Evolutionary conservation across 208 protist species (phyloP).

Genomic region (Trichomonas tenax): DNA sequence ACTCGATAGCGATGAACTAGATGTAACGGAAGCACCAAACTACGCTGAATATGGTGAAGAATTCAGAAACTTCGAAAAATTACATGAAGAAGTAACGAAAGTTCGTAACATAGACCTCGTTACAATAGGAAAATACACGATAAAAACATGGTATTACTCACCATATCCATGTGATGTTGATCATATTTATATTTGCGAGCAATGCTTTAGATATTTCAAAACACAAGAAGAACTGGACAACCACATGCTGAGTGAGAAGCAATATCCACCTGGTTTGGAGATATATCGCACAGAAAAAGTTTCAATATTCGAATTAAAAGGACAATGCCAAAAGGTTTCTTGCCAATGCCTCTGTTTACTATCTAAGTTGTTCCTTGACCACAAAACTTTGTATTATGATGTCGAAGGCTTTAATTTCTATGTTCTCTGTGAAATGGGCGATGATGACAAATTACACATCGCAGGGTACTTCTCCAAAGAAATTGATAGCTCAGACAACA

Average conservation of each 20-base stretch:
- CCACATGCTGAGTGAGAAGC: not conserved
- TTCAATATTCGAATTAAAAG: constrained; percentile 72
- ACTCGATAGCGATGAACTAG: not conserved
- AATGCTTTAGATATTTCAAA: not conserved
- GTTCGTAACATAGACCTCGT: not conserved
- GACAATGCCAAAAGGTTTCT: constrained; percentile 24
- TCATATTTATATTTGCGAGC: constrained; percentile 14
- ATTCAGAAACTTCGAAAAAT: not conserved
- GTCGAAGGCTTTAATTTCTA: constrained; percentile 98
- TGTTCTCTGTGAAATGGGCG: constrained; percentile 67
- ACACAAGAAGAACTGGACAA: not conserved
- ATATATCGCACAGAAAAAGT: constrained; percentile 61
- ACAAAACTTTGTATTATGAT: constrained; percentile 98
- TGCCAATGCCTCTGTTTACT: constrained; percentile 87
- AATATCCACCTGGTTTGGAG: constrained; percentile 65
- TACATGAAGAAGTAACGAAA: not conserved
- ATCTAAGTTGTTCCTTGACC: constrained; percentile 96
- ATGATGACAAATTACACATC: constrained; percentile 67
- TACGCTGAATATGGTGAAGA: not conserved
- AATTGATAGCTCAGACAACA: not conserved
- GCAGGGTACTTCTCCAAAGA: constrained; percentile 91
- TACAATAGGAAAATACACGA: not conserved
- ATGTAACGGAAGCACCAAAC: too few relatives aligned
- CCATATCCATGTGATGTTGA: not conserved
- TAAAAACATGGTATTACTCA: not conserved